Percentiles rank a stretch among this genome's conserved stretches.
Conservation (phyloP, 2,329 filamentous ascomycete genomes). For the Fusarium sororula region DNA sequence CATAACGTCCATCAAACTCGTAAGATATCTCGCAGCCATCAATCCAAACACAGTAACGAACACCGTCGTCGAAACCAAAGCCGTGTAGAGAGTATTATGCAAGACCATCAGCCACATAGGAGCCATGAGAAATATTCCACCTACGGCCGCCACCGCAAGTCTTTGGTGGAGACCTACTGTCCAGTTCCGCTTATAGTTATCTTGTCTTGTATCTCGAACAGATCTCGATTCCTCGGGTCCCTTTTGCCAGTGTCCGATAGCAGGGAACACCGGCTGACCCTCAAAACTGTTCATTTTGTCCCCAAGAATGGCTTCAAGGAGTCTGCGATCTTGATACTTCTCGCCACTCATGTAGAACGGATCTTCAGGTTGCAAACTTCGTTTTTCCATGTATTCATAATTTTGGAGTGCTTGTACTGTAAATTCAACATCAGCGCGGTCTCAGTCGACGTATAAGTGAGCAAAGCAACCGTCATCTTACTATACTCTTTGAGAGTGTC, state of each 20-base stretch:
- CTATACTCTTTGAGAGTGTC: background rate
- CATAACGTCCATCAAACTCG: background rate
- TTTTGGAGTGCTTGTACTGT: background rate
- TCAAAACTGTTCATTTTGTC: background rate
- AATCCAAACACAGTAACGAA: background rate
- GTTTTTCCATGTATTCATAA: background rate
- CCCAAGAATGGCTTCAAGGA: background rate
- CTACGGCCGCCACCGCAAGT: background rate
- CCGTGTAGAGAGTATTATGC: background rate
- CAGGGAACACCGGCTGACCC: background rate
- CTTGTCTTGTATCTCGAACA: background rate
- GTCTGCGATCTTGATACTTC: background rate
- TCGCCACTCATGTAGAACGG: background rate
- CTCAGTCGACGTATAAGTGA: background rate
- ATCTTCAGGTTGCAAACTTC: background rate
- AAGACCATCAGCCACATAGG: conserved; percentile 9
- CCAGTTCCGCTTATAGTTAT: background rate
- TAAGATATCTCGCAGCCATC: background rate
- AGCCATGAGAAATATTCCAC: background rate
- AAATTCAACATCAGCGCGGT: background rate
- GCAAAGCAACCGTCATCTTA: rapidly evolving
- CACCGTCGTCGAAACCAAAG: background rate
- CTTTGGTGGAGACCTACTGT: background rate
- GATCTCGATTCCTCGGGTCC: background rate
- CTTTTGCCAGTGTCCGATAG: background rate